A percentile compares a stretch with the other conserved stretches of the same genome.
These are phyloP conservation scores for Chlorencoelia australis DNA, from an alignment of 2,329 filamentous ascomycete genomes.

Conservation along the genomic window DNA sequence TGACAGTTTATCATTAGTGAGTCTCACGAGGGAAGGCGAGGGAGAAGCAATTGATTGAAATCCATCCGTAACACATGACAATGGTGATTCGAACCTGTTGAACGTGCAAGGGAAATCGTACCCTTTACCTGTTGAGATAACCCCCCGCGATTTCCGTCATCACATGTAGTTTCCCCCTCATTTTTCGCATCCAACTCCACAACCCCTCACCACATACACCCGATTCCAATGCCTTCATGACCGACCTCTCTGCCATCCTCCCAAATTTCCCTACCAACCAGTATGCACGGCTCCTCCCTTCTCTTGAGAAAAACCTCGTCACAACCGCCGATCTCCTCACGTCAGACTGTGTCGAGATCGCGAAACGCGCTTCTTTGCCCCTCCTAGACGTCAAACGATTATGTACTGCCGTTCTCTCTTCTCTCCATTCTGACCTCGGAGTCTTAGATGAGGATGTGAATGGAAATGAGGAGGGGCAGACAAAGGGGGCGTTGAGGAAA, in stretches of 20 bases:
- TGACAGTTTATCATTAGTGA: no score
- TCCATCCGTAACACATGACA: no score
- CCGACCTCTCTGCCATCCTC: slow-evolving; percentile 74
- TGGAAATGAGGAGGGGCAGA: slow-evolving; percentile 3
- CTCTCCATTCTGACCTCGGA: slow-evolving; percentile 50
- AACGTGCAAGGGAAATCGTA: no score
- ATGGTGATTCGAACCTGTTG: no score
- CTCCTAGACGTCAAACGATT: slow-evolving; percentile 71
- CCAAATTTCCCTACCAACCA: slow-evolving; percentile 65
- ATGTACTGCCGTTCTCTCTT: slow-evolving; percentile 53
- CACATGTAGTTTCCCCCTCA: no score
- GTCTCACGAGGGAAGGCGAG: no score
- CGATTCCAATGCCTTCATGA: slow-evolving; percentile 46
- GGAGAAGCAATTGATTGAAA: no score
- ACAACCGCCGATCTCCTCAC: slow-evolving; percentile 78
- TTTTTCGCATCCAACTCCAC: neutral
- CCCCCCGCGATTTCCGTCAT: neutral
- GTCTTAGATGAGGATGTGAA: slow-evolving; percentile 3
- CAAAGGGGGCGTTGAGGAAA: slow-evolving; percentile 20
- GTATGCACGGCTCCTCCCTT: slow-evolving; percentile 66
- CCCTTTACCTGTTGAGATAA: no score
- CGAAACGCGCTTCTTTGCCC: slow-evolving; percentile 75
- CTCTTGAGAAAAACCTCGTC: slow-evolving; percentile 68
- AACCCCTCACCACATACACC: neutral
- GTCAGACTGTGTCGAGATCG: slow-evolving; percentile 71